Base-by-base conservation (phyloP, 345 rosid genomes). In the Dovyalis caffra region DNA sequence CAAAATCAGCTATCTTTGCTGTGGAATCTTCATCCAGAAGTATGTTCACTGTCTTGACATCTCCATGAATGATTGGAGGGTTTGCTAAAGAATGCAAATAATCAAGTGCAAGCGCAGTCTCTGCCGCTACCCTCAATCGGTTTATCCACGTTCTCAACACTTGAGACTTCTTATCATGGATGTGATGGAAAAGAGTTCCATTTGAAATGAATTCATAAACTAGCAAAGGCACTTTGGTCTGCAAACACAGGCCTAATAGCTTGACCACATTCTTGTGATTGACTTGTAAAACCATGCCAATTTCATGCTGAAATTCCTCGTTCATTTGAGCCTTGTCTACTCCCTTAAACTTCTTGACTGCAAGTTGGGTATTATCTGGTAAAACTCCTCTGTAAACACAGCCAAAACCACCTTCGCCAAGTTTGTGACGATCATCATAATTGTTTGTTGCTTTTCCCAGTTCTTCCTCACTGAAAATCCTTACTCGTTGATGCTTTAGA, bases 341-440 rank as follows among this genome's bases (percentile, higher is more conserved):
- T 21, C 45, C 63, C 21, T 72, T 64, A 26, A 76, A 75, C 25
- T 69, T 49, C 62, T 49, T 69, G 20, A 71, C 64, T 23, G 74
- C 74, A 34, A 71, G 32, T n/a, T 10, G 5, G 35, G 65, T 58
- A 3, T 72, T 32, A 34, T 68, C 69, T 0, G 72, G 21, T 16
- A 78, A 23, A 40, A 60, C 37, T 2, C 81, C 81, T 67, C 34
- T 76, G 64, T 82, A 78, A 9, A 82, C 82, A 29, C 33, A 78
- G 25, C 78, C 80, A 69, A 69, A 81, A 11, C 84, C 81, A 1
- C 84, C 84, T 63, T 70, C 63, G 4, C 84, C 84, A 14, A 81
- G 76, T 5, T 77, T 53, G 0, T 56, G 57, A 26, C n/a, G 4
- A 8, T 12, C 31, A 38, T 67, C 76, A 63, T 74, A 81, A 64